phyloP scores from a whole-genome alignment of 2,329 filamentous ascomycete genomes.

The Colletotrichum tanaceti region DNA sequence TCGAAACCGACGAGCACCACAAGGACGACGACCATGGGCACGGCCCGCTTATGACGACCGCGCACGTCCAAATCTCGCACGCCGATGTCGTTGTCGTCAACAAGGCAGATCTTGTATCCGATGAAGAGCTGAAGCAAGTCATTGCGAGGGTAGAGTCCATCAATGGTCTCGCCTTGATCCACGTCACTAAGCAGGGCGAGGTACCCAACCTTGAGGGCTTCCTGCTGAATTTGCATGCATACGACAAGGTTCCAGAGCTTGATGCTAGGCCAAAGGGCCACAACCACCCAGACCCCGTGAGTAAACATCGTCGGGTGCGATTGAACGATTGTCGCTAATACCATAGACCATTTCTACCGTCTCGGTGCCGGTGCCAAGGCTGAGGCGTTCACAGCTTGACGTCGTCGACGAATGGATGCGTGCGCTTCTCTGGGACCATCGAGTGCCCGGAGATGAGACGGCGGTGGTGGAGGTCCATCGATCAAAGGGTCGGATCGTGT shows the following conservation, averaged over 20 bases:
- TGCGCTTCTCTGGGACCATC: slow-evolving; percentile 83
- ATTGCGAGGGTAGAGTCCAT: slow-evolving; percentile 81
- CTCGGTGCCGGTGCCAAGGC: slow-evolving; percentile 72
- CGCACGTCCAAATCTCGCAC: slow-evolving; percentile 96
- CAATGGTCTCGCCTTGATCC: slow-evolving; percentile 87
- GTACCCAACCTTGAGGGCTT: slow-evolving; percentile 88
- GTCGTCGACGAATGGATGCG: slow-evolving; percentile 84
- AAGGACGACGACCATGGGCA: slow-evolving; percentile 56
- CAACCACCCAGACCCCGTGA: slow-evolving; percentile 88
- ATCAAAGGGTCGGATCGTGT: slow-evolving; percentile 81
- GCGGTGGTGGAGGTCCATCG: slow-evolving; percentile 83
- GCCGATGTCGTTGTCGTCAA: slow-evolving; percentile 96
- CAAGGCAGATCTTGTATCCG: slow-evolving; percentile 85
- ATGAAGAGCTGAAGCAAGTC: slow-evolving; percentile 76
- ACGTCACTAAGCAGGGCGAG: slow-evolving; percentile 81
- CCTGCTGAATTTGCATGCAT: slow-evolving; percentile 90
- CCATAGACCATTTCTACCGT: slow-evolving; percentile 84
- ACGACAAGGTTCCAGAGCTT: slow-evolving; percentile 81
- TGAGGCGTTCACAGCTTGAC: slow-evolving; percentile 68
- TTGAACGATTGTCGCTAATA: slow-evolving; percentile 41
- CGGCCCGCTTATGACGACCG: slow-evolving; percentile 84
- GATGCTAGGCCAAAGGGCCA: slow-evolving; percentile 82
- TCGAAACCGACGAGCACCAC: slow-evolving; percentile 56
- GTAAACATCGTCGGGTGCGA: slow-evolving; percentile 45
- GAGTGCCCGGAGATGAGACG: slow-evolving; percentile 62